phyloP scores from a whole-genome alignment of 2,329 filamentous ascomycete genomes.

The Aspergillus versicolor region DNA sequence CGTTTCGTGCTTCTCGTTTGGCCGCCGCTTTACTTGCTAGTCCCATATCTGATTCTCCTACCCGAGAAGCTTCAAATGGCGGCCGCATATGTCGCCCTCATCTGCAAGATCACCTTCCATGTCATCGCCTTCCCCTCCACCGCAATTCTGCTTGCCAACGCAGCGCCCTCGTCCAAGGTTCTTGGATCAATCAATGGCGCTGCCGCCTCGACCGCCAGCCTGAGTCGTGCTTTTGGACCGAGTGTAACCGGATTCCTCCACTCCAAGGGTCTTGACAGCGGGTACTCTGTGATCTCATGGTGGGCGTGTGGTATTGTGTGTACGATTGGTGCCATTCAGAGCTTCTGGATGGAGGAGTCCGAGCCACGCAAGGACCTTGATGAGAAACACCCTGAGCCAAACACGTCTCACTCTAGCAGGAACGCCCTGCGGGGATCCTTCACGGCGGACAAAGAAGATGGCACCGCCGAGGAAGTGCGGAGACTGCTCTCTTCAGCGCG shows the following conservation, averaged over 20 bases:
- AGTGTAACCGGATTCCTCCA: slow-evolving; percentile 85
- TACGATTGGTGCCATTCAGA: slow-evolving; percentile 70
- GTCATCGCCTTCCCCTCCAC: slow-evolving; percentile 90
- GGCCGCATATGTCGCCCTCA: slow-evolving; percentile 73
- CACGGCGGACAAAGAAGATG: slow-evolving; percentile 22
- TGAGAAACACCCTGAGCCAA: slow-evolving; percentile 34
- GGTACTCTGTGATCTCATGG: slow-evolving; percentile 88
- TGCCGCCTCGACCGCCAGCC: slow-evolving; percentile 84
- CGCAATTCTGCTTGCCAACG: slow-evolving; percentile 84
- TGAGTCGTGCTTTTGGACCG: slow-evolving; percentile 85
- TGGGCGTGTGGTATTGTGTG: slow-evolving; percentile 83
- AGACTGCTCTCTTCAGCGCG: slow-evolving; percentile 36
- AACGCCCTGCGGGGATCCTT: slow-evolving; percentile 24
- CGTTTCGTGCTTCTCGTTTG: slow-evolving; percentile 77
- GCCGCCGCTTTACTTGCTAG: slow-evolving; percentile 81
- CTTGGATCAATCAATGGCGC: slow-evolving; percentile 92
- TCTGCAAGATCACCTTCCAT: slow-evolving; percentile 91
- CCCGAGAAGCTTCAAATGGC: slow-evolving; percentile 69
- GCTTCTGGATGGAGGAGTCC: slow-evolving; percentile 71
- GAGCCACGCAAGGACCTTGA: slow-evolving; percentile 43
- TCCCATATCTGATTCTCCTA: slow-evolving; percentile 85
- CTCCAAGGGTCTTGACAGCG: slow-evolving; percentile 71
- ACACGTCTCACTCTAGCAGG: slow-evolving; percentile 28
- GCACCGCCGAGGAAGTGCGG: slow-evolving; percentile 33
- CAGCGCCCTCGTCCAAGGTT: slow-evolving; percentile 77